These are phyloP conservation scores for Cudoniella acicularis DNA, from an alignment of 495 filamentous ascomycete genomes.

Conservation along the genomic window DNA sequence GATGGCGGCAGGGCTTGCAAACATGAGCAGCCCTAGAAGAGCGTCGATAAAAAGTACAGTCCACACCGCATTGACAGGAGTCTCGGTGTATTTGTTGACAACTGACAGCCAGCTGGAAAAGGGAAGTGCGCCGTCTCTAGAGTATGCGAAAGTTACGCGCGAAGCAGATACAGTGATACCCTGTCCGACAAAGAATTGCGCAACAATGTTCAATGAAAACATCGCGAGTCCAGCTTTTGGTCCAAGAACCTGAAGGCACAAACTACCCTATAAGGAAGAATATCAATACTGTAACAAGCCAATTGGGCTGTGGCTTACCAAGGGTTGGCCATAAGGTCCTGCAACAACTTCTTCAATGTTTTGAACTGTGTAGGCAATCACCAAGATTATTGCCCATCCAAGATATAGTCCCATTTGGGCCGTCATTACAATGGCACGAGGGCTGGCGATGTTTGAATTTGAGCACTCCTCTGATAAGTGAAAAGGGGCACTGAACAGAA, in stretches of 20 bases:
- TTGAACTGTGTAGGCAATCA: conserved; percentile 70
- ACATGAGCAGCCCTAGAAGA: conserved; percentile 60
- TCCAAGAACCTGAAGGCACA: conserved; percentile 63
- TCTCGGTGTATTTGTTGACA: conserved; percentile 50
- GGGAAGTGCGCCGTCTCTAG: conserved; percentile 53
- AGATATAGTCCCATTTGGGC: conserved; percentile 60
- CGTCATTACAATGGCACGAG: conserved; percentile 69
- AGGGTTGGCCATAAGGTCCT: conserved; percentile 62
- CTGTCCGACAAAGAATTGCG: conserved; percentile 64
- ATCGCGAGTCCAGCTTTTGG: conserved; percentile 58
- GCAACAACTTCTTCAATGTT: conserved; percentile 57
- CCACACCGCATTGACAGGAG: conserved; percentile 72
- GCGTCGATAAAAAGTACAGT: conserved; percentile 62
- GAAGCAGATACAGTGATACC: conserved; percentile 59
- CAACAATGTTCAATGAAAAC: conserved; percentile 64
- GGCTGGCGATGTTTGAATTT: conserved; percentile 69
- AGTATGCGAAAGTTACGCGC: conserved; percentile 57
- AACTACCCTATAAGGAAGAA: background rate
- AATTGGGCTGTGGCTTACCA: too few relatives aligned
- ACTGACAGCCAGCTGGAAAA: conserved; percentile 51
- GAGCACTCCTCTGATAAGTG: conserved; percentile 73
- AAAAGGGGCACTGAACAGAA: conserved; percentile 45
- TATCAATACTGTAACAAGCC: too few relatives aligned
- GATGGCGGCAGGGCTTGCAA: conserved; percentile 57
- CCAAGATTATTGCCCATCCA: conserved; percentile 69